Percentiles rank a stretch among this genome's conserved stretches.
Evolutionary conservation across 352 stramenopile genomes (phyloP).

Genomic region (Saprolegnia parasitica): DNA sequence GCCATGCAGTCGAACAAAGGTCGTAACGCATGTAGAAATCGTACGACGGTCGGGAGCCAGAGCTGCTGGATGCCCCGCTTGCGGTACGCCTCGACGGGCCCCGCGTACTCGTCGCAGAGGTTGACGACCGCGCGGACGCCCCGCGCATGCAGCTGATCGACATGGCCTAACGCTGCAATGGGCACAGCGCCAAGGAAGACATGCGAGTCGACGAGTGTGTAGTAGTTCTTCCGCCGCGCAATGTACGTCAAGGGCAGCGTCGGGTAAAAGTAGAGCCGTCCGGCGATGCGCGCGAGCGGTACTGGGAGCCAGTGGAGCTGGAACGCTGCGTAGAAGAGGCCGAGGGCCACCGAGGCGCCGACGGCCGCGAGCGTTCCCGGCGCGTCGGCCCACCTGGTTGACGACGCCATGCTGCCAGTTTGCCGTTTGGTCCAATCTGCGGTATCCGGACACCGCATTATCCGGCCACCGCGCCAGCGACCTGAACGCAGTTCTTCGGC

Average conservation of each 20-base stretch:
- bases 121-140: conserved; percentile 91
- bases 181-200: conserved; percentile 89
- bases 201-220: conserved; percentile 88
- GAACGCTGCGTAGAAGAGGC: conserved; percentile 80
- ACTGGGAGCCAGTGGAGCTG: conserved; percentile 86
- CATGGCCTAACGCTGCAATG: conserved; percentile 86
- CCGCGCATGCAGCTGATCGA: conserved; percentile 67
- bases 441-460: not conserved
- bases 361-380: not conserved
- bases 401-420: too few relatives aligned
- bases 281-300: conserved; percentile 68
- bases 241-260: conserved; percentile 91
- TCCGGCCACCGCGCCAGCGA: not conserved
- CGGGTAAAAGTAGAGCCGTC: conserved; percentile 87
- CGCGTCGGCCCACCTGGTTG: not conserved
- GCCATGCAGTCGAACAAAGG: not conserved
- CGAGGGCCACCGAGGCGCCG: conserved; percentile 10
- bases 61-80: conserved; percentile 87
- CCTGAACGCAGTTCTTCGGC: not conserved
- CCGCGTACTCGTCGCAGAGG: conserved; percentile 94
- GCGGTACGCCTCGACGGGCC: conserved; percentile 83
- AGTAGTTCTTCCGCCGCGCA: conserved; percentile 84
- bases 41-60: conserved; percentile 85
- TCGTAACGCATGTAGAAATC: conserved; percentile 36
- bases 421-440: too few relatives aligned